A percentile compares a stretch with the other conserved stretches of the same genome.
Conservation (phyloP, 2,329 filamentous ascomycete species). For the Alternaria solani region DNA sequence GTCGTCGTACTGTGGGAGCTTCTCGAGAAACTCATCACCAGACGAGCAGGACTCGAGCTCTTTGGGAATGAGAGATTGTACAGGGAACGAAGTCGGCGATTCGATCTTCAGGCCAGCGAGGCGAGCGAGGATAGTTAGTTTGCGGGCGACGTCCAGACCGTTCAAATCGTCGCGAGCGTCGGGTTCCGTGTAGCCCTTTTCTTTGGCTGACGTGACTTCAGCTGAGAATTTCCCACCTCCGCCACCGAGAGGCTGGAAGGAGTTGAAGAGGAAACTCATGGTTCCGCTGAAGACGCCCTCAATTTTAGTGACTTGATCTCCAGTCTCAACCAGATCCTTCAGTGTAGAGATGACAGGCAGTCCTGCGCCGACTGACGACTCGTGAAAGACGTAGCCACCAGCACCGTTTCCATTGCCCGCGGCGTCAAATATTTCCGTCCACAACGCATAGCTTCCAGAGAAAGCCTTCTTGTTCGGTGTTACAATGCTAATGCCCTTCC, state of each 20-base stretch:
- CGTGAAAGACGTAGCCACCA: constrained; percentile 86
- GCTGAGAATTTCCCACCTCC: constrained; percentile 85
- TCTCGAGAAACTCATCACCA: constrained; percentile 85
- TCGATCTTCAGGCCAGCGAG: constrained; percentile 82
- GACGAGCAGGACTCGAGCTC: constrained; percentile 79
- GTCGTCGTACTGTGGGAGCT: constrained; percentile 81
- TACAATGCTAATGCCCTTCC: constrained; percentile 85
- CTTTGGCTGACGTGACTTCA: constrained; percentile 91
- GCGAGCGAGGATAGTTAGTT: constrained; percentile 92
- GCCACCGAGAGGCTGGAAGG: constrained; percentile 82
- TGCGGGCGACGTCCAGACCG: constrained; percentile 89
- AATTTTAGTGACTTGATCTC: constrained; percentile 88
- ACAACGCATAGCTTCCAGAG: constrained; percentile 79
- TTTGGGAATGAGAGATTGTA: constrained; percentile 90
- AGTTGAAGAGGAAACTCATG: constrained; percentile 98
- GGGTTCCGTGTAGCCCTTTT: constrained; percentile 89
- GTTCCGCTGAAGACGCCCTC: constrained; percentile 98
- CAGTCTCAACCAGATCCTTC: constrained; percentile 92
- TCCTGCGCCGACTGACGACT: constrained; percentile 92
- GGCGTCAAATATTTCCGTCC: constrained; percentile 84
- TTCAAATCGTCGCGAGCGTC: constrained; percentile 88
- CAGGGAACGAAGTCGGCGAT: constrained; percentile 87
- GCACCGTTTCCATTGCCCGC: constrained; percentile 70
- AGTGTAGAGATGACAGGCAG: constrained; percentile 92
- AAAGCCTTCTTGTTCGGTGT: constrained; percentile 99